Base-by-base conservation (phyloP, 1,284 basidiomycete species). In the Ganoderma boninense region DNA sequence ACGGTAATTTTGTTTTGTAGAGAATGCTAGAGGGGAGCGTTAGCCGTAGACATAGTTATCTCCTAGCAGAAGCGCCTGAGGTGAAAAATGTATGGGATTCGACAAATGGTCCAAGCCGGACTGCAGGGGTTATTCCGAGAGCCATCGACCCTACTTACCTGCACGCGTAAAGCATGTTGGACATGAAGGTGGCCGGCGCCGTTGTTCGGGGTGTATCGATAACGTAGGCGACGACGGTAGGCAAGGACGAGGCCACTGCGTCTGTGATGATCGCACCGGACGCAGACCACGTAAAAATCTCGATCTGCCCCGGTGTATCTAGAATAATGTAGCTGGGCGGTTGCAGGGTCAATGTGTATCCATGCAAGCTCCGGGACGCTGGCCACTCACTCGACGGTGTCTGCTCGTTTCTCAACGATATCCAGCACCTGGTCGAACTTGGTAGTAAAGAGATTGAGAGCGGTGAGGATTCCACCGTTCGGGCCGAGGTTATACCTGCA, bases 231-330 rank as follows among this genome's bases (percentile, higher is more conserved):
- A 99, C 92, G 32, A 97, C 95, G 0, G 97, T 95, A 0, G 98
- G 98, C 72, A 99, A 85, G 0, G 96, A 91, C 13, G 95, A 95
- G 0, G 97, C 97, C 42, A 99, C 87, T n/a, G 98, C 95, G 79
- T 99, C 97, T 23, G 98, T 99, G 77, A 99, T 98, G 80, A 99
- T 99, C 4, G 97, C 93, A 2, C 98, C 98, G 40, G 97, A 98
- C 1, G 98, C 98, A 0, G 97, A 98, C 98, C 98, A 99, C 59
- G 98, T 99, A 79, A 99, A 99, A 78, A 99, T 99, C 82, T 99
- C 98, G 77, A 99, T 99, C 83, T 99, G 98, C 7, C 98, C 98
- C 2, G 98, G 98, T 0, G 98, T 99, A 79, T 99, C 98, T 43
- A 99, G 85, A 57, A 99, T 92, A 68, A 99, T 90, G 84, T 99